phyloP scores from a whole-genome alignment of 345 rosid species.

The Citrus maxima region DNA sequence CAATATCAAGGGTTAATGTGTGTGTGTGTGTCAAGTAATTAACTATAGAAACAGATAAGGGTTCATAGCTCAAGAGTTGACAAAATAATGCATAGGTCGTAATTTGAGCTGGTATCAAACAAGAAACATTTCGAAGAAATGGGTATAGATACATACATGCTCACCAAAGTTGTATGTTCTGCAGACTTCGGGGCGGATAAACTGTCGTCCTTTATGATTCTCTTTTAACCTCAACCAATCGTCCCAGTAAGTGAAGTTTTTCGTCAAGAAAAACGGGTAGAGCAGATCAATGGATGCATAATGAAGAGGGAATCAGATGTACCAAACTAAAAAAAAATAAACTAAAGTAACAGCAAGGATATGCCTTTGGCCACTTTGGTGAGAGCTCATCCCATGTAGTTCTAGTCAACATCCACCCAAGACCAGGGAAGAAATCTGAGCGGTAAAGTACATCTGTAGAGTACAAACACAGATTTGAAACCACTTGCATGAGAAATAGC shows the following conservation, averaged over 20 bases:
- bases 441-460: slow-evolving; percentile 84
- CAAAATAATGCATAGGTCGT: background rate
- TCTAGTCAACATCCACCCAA: slow-evolving; percentile 95
- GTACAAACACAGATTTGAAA: slow-evolving; percentile 21
- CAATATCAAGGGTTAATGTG: background rate
- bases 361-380: slow-evolving; percentile 99
- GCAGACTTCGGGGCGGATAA: slow-evolving; percentile 96
- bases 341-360: slow-evolving; percentile 47
- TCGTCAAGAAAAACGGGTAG: slow-evolving; percentile 52
- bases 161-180: slow-evolving; percentile 98
- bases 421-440: slow-evolving; percentile 99
- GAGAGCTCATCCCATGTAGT: slow-evolving; percentile 94
- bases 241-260: slow-evolving; percentile 89
- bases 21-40: background rate
- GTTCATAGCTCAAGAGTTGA: background rate
- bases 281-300: background rate
- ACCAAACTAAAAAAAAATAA: background rate
- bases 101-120: slow-evolving; percentile 1
- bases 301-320: slow-evolving; percentile 10
- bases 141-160: slow-evolving; percentile 56
- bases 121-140: slow-evolving; percentile 2
- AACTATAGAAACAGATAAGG: background rate
- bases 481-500: background rate
- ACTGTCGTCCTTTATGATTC: slow-evolving; percentile 89
- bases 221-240: slow-evolving; percentile 96